These are phyloP conservation scores for Tolypocladium ophioglossoides DNA, from an alignment of 2,329 filamentous ascomycete genomes.

Conservation along the genomic window DNA sequence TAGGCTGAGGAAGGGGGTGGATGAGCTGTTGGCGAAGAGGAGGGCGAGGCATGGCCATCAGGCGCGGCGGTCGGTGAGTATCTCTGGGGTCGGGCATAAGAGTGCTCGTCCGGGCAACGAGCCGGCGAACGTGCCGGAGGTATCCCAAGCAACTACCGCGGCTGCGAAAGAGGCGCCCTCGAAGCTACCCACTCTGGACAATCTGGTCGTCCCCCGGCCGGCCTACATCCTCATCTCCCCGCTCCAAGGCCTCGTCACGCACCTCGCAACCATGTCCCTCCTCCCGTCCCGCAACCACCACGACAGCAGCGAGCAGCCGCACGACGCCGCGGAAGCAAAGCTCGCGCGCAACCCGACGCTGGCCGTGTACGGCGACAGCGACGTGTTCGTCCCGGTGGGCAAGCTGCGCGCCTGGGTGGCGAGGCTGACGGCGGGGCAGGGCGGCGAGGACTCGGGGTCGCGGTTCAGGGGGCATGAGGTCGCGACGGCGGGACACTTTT, in stretches of 20 bases:
- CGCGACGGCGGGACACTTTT: conserved; percentile 50
- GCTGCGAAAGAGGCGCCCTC: conserved; percentile 6
- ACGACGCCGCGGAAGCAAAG: conserved; percentile 36
- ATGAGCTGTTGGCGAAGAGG: conserved; percentile 34
- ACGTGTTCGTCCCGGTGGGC: conserved; percentile 58
- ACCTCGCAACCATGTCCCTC: conserved; percentile 52
- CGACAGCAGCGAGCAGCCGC: background rate
- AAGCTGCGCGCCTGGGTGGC: conserved; percentile 58
- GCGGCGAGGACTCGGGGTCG: conserved; percentile 22
- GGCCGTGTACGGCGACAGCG: conserved; percentile 63
- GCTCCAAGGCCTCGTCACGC: conserved; percentile 47
- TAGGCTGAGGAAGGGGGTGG: conserved; percentile 33
- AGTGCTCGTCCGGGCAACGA: background rate
- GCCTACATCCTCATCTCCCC: conserved; percentile 61
- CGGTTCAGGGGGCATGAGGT: conserved; percentile 38
- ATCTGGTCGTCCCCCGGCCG: conserved; percentile 25
- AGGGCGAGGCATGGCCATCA: conserved; percentile 11
- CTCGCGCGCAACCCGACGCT: conserved; percentile 51
- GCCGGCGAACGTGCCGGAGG: background rate
- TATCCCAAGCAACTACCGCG: background rate
- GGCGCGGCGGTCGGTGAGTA: background rate
- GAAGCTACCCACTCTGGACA: conserved; percentile 18
- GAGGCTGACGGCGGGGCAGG: conserved; percentile 28
- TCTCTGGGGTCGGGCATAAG: background rate
- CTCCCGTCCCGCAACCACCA: conserved; percentile 21